Evolutionary conservation across 2,329 filamentous ascomycete genomes (phyloP).

Genomic region (Lasiodiplodia sp.): DNA sequence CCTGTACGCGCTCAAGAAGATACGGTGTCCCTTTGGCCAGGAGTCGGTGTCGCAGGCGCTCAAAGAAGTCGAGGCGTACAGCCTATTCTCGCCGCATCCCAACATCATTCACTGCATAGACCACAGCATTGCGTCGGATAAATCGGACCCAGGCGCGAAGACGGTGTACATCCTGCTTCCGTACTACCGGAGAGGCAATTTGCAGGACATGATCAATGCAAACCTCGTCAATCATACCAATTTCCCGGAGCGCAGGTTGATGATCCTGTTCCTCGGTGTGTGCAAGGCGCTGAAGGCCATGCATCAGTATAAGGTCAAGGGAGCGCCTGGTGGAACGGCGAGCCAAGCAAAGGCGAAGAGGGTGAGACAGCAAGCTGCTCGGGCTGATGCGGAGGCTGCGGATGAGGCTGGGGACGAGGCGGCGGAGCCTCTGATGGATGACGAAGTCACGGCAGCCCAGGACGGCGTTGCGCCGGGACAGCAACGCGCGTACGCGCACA

Average conservation of each 20-base stretch:
- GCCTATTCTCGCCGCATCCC: constrained; percentile 80
- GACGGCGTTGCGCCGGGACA: constrained; percentile 73
- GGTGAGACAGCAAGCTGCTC: constrained; percentile 62
- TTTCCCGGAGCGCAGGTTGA: constrained; percentile 86
- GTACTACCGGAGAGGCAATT: constrained; percentile 92
- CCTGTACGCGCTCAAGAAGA: constrained; percentile 96
- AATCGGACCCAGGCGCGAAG: constrained; percentile 73
- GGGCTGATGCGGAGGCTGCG: constrained; percentile 58
- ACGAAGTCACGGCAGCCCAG: constrained; percentile 72
- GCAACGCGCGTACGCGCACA: constrained; percentile 84
- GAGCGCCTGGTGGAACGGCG: constrained; percentile 58
- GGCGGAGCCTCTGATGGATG: constrained; percentile 82
- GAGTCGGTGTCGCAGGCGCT: constrained; percentile 94
- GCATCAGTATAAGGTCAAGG: constrained; percentile 81
- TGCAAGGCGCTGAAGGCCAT: constrained; percentile 87
- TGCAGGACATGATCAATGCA: constrained; percentile 98
- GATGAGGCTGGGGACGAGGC: constrained; percentile 77
- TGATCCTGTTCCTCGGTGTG: constrained; percentile 90
- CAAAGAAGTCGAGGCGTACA: constrained; percentile 97
- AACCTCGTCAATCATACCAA: constrained; percentile 93
- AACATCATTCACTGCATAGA: constrained; percentile 89
- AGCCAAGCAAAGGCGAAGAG: constrained; percentile 63
- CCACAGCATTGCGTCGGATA: constrained; percentile 79
- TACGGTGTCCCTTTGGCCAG: constrained; percentile 95
- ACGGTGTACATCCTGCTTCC: constrained; percentile 96